Conservation (phyloP, 306 rosid species). For the Quercus agrifolia region DNA sequence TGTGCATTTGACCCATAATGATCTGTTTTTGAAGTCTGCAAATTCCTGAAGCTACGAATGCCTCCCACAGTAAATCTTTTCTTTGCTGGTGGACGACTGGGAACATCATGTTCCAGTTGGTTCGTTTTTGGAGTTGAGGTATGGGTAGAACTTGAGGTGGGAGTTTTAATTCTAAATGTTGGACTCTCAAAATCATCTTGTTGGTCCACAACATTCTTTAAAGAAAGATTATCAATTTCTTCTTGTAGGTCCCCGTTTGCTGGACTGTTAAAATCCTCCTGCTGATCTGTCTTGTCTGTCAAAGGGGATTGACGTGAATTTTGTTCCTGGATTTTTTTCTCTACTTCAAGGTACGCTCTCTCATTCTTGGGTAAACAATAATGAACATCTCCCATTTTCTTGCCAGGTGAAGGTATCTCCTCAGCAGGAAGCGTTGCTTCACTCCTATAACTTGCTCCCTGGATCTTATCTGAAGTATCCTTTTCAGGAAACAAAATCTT, state of each 20-base stretch:
- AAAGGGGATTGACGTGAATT: slow-evolving; percentile 37
- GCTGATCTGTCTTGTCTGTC: slow-evolving; percentile 25
- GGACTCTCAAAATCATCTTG: slow-evolving; percentile 58
- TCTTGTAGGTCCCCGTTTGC: slow-evolving; percentile 40
- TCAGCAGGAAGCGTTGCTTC: slow-evolving; percentile 32
- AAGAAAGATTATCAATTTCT: slow-evolving; percentile 29
- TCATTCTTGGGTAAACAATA: slow-evolving; percentile 36
- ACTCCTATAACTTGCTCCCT: slow-evolving; percentile 33
- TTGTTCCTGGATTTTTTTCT: slow-evolving; percentile 31
- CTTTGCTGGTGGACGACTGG: slow-evolving; percentile 37
- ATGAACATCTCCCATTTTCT: slow-evolving; percentile 26
- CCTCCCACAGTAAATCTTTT: slow-evolving; percentile 41
- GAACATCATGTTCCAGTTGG: slow-evolving; percentile 23
- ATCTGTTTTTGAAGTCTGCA: slow-evolving; percentile 37
- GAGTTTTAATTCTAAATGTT: slow-evolving; percentile 49
- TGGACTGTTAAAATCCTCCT: slow-evolving; percentile 32
- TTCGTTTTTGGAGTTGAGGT: slow-evolving; percentile 46
- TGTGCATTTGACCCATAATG: slow-evolving; percentile 28
- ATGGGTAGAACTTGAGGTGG: slow-evolving; percentile 46
- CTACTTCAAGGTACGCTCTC: slow-evolving; percentile 26
- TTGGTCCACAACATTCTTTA: slow-evolving; percentile 32
- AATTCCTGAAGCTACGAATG: slow-evolving; percentile 40
- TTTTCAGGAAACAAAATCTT: slow-evolving; percentile 38
- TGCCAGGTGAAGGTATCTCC: slow-evolving; percentile 30
- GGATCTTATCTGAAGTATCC: slow-evolving; percentile 30